Conservation (phyloP, 1,284 basidiomycete genomes). For the Uromyces viciae-fabae region DNA sequence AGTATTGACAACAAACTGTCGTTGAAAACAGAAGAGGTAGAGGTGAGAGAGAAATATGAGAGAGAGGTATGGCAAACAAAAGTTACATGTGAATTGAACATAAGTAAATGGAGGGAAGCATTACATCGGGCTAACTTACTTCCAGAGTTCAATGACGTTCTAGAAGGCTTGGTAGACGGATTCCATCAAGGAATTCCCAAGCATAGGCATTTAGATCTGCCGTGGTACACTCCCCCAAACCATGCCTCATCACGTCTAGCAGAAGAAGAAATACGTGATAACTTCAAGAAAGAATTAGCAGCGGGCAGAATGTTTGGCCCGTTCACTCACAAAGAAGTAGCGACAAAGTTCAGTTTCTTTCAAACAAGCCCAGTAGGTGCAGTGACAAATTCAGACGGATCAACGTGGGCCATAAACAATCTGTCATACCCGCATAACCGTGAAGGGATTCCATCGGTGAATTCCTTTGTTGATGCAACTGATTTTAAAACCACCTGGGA, state of each 20-base stretch:
- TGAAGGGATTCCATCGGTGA: background rate
- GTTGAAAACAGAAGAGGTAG: too few species aligned
- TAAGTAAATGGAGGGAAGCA: background rate
- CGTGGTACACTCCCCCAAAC: background rate
- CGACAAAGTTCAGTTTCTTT: background rate
- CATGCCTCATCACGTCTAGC: background rate
- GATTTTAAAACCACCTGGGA: too few species aligned
- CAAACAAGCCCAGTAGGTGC: background rate
- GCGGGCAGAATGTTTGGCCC: slow-evolving; percentile 16
- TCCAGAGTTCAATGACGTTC: background rate
- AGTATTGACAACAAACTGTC: too few species aligned
- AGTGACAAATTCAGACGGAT: background rate
- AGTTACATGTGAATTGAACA: background rate
- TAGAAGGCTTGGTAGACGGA: background rate
- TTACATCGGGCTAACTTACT: background rate
- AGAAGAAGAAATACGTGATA: background rate
- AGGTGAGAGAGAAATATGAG: too few species aligned
- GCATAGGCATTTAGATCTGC: background rate
- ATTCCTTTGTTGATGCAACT: background rate
- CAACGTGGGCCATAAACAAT: background rate
- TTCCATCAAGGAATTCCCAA: slow-evolving; percentile 10
- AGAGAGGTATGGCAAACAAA: background rate
- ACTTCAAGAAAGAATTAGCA: background rate
- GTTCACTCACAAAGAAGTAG: background rate
- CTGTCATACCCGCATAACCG: background rate